Percentiles rank a stretch among this genome's conserved stretches.
Conservation (phyloP, 1,139 yeast species). For the Schwanniomyces etchellsii region DNA sequence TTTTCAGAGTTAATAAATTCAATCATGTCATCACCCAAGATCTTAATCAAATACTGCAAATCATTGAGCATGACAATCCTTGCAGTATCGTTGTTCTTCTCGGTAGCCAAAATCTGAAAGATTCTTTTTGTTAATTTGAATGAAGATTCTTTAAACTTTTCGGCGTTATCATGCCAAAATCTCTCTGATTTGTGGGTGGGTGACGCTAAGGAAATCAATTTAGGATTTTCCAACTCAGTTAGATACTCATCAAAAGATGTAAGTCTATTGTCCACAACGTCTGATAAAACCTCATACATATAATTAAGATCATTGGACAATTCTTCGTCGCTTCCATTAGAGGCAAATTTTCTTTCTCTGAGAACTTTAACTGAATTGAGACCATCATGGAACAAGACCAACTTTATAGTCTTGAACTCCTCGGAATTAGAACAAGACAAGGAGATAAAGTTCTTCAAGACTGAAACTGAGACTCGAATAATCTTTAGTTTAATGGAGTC, state of each 20-base stretch:
- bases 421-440: conserved; percentile 24
- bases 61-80: conserved; percentile 51
- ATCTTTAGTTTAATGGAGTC: conserved; percentile 89
- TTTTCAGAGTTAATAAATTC: conserved; percentile 65
- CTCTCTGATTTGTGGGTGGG: conserved; percentile 88
- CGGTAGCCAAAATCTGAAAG: conserved; percentile 29
- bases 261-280: conserved; percentile 63
- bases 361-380: conserved; percentile 62
- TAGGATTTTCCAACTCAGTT: conserved; percentile 76
- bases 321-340: conserved; percentile 70
- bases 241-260: conserved; percentile 91
- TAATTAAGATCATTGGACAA: conserved; percentile 64
- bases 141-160: conserved; percentile 68
- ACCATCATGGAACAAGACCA: conserved; percentile 74
- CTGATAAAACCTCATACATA: conserved; percentile 56
- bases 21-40: conserved; percentile 58
- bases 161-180: conserved; percentile 84
- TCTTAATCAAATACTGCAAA: conserved; percentile 37
- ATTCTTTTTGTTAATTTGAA: conserved; percentile 64
- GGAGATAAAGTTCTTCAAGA: conserved; percentile 55
- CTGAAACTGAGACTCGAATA: conserved; percentile 73
- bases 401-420: conserved; percentile 52
- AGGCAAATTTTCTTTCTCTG: conserved; percentile 82
- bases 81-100: conserved; percentile 17
- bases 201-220: conserved; percentile 73